These are phyloP conservation scores for Letharia lupina DNA, from an alignment of 495 filamentous ascomycete genomes.

Conservation along the genomic window DNA sequence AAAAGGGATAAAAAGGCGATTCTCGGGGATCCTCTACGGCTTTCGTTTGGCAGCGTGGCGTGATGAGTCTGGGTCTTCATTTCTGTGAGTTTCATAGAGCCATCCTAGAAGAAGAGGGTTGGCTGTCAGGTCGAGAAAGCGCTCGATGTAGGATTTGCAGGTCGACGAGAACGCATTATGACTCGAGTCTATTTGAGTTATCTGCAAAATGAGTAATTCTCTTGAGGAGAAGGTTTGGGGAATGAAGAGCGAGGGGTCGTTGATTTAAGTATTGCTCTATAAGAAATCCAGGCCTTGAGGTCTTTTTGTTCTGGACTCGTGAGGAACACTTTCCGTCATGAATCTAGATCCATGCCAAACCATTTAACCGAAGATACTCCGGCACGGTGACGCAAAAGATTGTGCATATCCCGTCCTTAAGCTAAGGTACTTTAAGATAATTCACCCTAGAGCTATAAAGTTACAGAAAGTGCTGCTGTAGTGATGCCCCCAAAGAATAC, in stretches of 20 bases:
- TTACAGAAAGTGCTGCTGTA: neutral
- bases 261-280: conserved; percentile 8
- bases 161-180: conserved; percentile 6
- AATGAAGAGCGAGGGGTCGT: conserved; percentile 2
- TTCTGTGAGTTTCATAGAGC: neutral
- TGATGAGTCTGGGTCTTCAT: neutral
- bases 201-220: neutral
- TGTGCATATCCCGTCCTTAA: neutral
- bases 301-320: conserved; percentile 12
- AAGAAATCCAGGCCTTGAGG: conserved; percentile 4
- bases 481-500: conserved; percentile 34
- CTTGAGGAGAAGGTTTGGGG: neutral
- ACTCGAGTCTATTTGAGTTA: neutral
- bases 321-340: neutral
- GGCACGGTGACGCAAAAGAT: neutral
- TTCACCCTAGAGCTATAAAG: neutral
- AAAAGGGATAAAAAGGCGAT: neutral
- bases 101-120: neutral
- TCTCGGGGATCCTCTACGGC: neutral
- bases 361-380: neutral
- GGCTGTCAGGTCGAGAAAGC: neutral
- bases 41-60: conserved; percentile 5
- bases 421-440: too few relatives aligned
- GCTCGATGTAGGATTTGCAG: neutral
- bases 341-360: neutral